Percentiles rank a stretch among this genome's conserved stretches.
These are phyloP conservation scores for Tetrahymena elliotti DNA, from an alignment of 73 alveolate species.

Conservation along the genomic window DNA sequence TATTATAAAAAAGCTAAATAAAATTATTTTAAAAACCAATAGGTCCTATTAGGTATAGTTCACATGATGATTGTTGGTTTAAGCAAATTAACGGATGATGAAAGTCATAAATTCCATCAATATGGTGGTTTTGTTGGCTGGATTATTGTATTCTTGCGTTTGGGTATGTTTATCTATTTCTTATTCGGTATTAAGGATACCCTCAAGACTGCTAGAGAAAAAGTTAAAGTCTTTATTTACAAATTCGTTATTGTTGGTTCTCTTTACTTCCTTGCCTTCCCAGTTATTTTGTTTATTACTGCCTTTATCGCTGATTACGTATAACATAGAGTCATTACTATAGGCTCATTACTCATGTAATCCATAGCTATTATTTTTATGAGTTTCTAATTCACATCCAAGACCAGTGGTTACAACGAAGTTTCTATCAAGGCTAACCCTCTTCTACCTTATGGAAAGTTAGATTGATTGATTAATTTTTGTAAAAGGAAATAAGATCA, in stretches of 20 bases:
- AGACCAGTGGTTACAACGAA: not conserved
- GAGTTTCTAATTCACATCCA: not conserved
- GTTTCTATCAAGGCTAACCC: not conserved
- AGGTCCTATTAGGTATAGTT: not conserved
- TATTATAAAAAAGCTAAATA: not conserved
- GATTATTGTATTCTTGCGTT: not conserved
- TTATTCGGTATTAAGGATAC: not conserved
- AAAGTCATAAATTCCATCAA: not conserved
- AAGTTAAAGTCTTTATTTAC: not conserved
- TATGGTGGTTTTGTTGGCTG: not conserved
- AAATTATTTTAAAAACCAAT: not conserved
- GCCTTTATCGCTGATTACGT: not conserved
- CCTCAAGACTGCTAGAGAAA: not conserved
- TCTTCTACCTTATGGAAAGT: not conserved
- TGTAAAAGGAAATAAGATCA: not conserved
- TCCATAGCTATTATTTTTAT: not conserved
- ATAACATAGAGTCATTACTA: not conserved
- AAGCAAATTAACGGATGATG: not conserved
- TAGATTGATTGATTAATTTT: not conserved
- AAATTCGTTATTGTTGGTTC: not conserved
- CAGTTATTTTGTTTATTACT: not conserved
- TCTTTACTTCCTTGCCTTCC: not conserved
- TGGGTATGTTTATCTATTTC: not conserved
- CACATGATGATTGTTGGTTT: not conserved
- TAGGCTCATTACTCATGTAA: not conserved